A percentile compares a stretch with the other conserved stretches of the same genome.
Conservation (phyloP, 2,329 filamentous ascomycete species). For the Torrubiella hemipterigena region DNA sequence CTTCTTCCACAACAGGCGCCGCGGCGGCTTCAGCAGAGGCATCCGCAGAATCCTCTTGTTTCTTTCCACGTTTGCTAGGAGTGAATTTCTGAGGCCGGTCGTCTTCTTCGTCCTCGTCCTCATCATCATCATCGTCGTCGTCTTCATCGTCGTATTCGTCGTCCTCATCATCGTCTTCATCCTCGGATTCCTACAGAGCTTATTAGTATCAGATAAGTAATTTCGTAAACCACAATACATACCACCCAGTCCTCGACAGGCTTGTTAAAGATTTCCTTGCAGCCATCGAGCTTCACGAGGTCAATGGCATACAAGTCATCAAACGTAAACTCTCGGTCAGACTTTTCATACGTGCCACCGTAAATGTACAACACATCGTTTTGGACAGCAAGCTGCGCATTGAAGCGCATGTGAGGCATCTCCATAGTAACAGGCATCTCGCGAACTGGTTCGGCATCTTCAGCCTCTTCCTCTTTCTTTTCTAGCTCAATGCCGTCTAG, state of each 20-base stretch:
- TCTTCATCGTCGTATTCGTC: slow-evolving; percentile 43
- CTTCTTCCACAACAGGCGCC: slow-evolving; percentile 22
- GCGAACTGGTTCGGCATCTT: slow-evolving; percentile 22
- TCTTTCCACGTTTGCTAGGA: slow-evolving; percentile 45
- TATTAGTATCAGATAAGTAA: slow-evolving; percentile 23
- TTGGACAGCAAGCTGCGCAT: slow-evolving; percentile 80
- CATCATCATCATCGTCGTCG: slow-evolving; percentile 36
- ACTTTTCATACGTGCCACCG: slow-evolving; percentile 90
- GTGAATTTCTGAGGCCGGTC: slow-evolving; percentile 31
- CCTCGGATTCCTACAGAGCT: slow-evolving; percentile 38
- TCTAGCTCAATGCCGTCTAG: slow-evolving; percentile 36
- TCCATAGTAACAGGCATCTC: slow-evolving; percentile 62
- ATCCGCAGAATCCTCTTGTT: slow-evolving; percentile 30
- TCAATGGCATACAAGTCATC: slow-evolving; percentile 91
- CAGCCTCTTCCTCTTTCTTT: slow-evolving; percentile 31
- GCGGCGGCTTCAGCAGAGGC: slow-evolving; percentile 19
- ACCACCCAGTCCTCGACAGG: slow-evolving; percentile 77
- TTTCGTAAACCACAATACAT: slow-evolving; percentile 15
- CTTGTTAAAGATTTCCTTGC: slow-evolving; percentile 78
- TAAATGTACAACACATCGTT: slow-evolving; percentile 90
- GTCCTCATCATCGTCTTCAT: slow-evolving; percentile 46
- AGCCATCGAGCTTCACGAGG: slow-evolving; percentile 87
- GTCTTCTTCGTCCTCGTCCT: slow-evolving; percentile 34
- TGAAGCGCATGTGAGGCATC: slow-evolving; percentile 83
- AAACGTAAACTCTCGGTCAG: slow-evolving; percentile 89